phyloP scores from a whole-genome alignment of 1,284 basidiomycete genomes.

The Singerocomus rubriflavus region DNA sequence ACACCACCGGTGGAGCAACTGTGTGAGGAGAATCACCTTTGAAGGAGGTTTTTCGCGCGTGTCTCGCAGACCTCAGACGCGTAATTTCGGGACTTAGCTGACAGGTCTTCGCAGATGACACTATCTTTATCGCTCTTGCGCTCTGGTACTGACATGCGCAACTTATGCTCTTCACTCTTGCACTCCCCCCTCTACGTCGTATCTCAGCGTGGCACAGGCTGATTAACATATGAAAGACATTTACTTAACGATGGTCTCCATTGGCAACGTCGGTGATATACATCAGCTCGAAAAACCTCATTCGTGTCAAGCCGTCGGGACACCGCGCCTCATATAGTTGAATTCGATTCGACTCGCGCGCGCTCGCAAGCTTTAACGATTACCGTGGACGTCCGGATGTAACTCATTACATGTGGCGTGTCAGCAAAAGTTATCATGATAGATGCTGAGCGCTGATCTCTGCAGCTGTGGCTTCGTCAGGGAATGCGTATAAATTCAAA shows the following conservation, averaged over 20 bases:
- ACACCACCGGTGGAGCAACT: constrained; percentile 7
- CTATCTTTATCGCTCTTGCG: constrained; percentile 4
- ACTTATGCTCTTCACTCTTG: constrained; percentile 11
- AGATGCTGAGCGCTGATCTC: too few relatives aligned
- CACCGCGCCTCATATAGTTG: not conserved
- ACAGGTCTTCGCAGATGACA: not conserved
- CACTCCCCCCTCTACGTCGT: constrained; percentile 9
- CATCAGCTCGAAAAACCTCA: not conserved
- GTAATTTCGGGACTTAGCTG: not conserved
- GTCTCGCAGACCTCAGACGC: constrained; percentile 13
- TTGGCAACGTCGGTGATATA: not conserved
- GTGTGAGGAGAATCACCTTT: constrained; percentile 16
- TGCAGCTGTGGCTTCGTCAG: too few relatives aligned
- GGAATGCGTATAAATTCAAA: too few relatives aligned
- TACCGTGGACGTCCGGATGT: too few relatives aligned
- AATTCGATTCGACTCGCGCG: too few relatives aligned
- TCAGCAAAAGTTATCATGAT: too few relatives aligned
- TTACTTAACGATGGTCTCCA: not conserved
- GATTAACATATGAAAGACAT: not conserved
- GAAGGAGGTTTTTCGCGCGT: not conserved
- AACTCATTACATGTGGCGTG: too few relatives aligned
- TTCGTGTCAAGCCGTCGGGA: not conserved
- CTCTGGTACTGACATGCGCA: not conserved
- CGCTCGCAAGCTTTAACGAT: too few relatives aligned
- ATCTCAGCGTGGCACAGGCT: not conserved